These are phyloP conservation scores for Venustampulla echinocandica DNA, from an alignment of 495 filamentous ascomycete species.

Conservation along the genomic window DNA sequence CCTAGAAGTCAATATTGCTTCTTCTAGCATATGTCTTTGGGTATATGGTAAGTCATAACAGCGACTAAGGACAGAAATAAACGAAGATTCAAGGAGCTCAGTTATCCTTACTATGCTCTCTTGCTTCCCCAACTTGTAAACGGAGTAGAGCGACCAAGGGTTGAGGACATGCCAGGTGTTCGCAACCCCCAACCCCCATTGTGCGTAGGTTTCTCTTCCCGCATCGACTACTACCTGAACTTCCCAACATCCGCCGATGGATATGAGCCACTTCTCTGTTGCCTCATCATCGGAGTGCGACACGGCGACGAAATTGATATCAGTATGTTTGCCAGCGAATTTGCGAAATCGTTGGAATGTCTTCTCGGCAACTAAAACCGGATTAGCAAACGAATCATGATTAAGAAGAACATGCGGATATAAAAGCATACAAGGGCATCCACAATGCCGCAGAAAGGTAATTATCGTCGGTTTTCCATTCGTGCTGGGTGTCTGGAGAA, in stretches of 20 bases:
- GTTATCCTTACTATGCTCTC: too few species aligned
- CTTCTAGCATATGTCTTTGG: too few species aligned
- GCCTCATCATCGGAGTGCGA: constrained; percentile 43
- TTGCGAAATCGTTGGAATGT: constrained; percentile 40
- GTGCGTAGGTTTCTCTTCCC: constrained; percentile 39
- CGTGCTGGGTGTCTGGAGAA: constrained; percentile 33
- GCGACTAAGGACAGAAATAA: too few species aligned
- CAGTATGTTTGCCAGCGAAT: constrained; percentile 34
- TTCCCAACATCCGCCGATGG: constrained; percentile 40
- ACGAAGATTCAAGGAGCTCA: too few species aligned
- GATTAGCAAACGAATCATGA: constrained; percentile 8
- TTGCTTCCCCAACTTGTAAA: constrained; percentile 37
- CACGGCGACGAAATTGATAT: constrained; percentile 47
- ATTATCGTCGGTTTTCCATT: constrained; percentile 40
- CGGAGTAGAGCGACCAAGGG: constrained; percentile 36
- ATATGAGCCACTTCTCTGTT: constrained; percentile 46
- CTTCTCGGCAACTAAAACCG: constrained; percentile 47
- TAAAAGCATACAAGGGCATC: constrained; percentile 46
- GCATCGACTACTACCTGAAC: constrained; percentile 46
- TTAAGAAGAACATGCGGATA: not conserved
- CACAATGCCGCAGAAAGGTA: constrained; percentile 52
- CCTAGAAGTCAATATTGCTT: too few species aligned
- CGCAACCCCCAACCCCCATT: constrained; percentile 46
- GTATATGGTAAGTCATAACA: too few species aligned
- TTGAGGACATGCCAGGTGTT: constrained; percentile 43